Conservation (phyloP, 2,329 filamentous ascomycete genomes). For the Fusarium sterilihyphosum region DNA sequence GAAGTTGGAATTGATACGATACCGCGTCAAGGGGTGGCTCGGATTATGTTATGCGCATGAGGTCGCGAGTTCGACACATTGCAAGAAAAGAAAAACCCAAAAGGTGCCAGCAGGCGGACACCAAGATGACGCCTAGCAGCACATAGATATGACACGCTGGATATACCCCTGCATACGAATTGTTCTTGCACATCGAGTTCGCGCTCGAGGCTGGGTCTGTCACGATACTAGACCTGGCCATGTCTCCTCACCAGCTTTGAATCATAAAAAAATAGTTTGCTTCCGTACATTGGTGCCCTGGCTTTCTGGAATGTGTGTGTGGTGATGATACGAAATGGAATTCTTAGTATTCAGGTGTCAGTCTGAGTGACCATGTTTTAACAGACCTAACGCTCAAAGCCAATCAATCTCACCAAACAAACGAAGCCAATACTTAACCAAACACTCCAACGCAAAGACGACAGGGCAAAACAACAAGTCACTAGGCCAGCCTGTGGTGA, state of each 20-base stretch:
- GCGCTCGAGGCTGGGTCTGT: conserved; percentile 41
- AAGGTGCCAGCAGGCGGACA: conserved; percentile 39
- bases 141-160: conserved; percentile 46
- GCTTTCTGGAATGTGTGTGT: conserved; percentile 11
- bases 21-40: conserved; percentile 33
- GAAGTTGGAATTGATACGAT: conserved; percentile 38
- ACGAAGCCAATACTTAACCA: not conserved
- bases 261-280: conserved; percentile 41
- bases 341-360: conserved; percentile 5
- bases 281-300: conserved; percentile 26
- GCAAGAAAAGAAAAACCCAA: conserved; percentile 25
- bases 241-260: conserved; percentile 41
- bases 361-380: not conserved
- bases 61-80: conserved; percentile 30
- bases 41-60: conserved; percentile 29
- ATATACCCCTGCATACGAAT: conserved; percentile 46
- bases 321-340: conserved; percentile 4
- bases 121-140: conserved; percentile 39
- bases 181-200: conserved; percentile 41
- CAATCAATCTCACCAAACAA: conserved; percentile 4
- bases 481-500: not conserved
- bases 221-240: conserved; percentile 41
- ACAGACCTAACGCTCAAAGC: not conserved
- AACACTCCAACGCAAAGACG: not conserved
- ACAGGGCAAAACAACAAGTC: conserved; percentile 11